Base-by-base conservation (phyloP, 805 yeast genomes). In the Saturnispora kantuleensis region DNA sequence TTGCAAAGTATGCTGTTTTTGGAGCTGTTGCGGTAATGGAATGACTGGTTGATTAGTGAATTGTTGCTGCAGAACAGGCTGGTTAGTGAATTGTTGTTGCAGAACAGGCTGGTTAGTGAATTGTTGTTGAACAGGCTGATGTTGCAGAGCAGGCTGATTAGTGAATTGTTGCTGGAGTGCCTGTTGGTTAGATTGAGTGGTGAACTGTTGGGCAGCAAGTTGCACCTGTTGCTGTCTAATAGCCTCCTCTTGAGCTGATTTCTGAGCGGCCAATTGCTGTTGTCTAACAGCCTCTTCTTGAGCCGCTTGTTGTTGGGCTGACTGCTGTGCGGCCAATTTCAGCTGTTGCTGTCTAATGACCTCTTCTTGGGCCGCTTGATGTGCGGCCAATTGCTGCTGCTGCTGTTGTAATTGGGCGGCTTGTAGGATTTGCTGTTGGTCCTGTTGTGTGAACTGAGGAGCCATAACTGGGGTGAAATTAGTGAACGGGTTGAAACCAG, bases 401-500 rank as follows among this genome's bases (percentile, higher is more conserved):
- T 26, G 31, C 11, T 38, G 41, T 13, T 38, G 41, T 13, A 38
- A 29, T 10, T 38, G 41, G 10, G 17, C 17, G 18, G 37, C 16
- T 13, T 16, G 35, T 5, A 15, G 16, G 10, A 16, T 8, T 30
- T 39, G 42, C 7, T 33, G 38, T 18, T 33, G 43, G 29, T 34
- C 35, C 17, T 21, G 39, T 16, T n/a, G 10, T 6, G 43, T 41
- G 8, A 34, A 41, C 17, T 41, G 43, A 18, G 37, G 38, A 34
- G 28, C 16, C 8, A 28, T 16, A 26, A 28, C 26, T 10, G 38
- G 43, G 4, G 15, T 29, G 35, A 44, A 42, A 39, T 49, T 48
- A 9, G 44, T 31, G 35, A 49, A 49, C 21, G 52, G 50, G 21
- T 50, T 47, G 16, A 49, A 50, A 2, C 52, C 52, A n/a, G 53